Percentiles rank a stretch among this genome's conserved stretches.
Conservation (phyloP, 805 yeast genomes). For the Hanseniaspora opuntiae region DNA sequence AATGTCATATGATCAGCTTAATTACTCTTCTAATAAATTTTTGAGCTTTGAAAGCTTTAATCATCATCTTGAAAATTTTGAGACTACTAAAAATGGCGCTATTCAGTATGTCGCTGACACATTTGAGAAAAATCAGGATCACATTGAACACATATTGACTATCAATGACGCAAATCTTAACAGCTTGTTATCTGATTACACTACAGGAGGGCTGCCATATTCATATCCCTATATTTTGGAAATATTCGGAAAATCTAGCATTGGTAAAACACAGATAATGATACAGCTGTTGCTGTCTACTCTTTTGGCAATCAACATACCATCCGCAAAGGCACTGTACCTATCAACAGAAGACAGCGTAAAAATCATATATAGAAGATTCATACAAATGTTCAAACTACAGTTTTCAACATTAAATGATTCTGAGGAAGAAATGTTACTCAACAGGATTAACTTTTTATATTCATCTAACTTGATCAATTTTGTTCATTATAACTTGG, state of each 20-base stretch:
- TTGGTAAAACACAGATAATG: constrained; percentile 10
- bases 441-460: constrained; percentile 4
- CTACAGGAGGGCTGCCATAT: neutral
- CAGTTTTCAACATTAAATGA: neutral
- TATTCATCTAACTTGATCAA: constrained; percentile 2
- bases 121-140: neutral
- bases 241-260: constrained; percentile 9
- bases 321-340: neutral
- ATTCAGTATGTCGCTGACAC: neutral
- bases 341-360: constrained; percentile 8
- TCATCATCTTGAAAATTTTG: neutral
- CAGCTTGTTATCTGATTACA: neutral
- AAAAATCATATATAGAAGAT: constrained; percentile 7
- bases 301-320: neutral
- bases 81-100: neutral
- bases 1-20: too few relatives aligned
- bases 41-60: neutral
- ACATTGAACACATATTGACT: neutral
- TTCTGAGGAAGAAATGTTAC: neutral
- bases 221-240: constrained; percentile 7
- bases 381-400: constrained; percentile 7
- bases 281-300: constrained; percentile 2
- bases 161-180: neutral
- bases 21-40: neutral
- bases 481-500: constrained; percentile 4